Conservation (phyloP, 2,329 filamentous ascomycete species). For the Pseudovirgaria hyperparasitica region DNA sequence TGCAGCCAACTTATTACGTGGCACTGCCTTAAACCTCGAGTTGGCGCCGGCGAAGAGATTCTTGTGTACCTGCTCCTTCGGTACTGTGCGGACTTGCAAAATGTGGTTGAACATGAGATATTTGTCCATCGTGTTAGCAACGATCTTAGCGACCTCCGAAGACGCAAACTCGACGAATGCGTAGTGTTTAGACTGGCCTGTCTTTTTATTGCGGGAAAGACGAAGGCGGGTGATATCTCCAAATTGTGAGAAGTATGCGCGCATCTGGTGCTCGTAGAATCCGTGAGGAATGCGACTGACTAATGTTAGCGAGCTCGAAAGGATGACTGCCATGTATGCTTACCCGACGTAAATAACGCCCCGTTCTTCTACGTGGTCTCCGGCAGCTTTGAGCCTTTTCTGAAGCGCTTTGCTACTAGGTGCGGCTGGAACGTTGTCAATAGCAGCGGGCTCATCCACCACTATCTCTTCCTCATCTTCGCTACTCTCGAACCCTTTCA, state of each 20-base stretch:
- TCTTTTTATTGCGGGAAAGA: conserved; percentile 83
- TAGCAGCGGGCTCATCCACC: conserved; percentile 24
- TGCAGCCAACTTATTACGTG: conserved; percentile 77
- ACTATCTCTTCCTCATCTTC: conserved; percentile 27
- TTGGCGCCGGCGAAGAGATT: conserved; percentile 85
- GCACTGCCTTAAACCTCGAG: conserved; percentile 75
- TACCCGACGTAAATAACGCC: conserved; percentile 79
- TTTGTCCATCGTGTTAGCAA: conserved; percentile 92
- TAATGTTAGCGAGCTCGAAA: conserved; percentile 3
- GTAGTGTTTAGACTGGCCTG: conserved; percentile 83
- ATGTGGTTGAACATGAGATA: conserved; percentile 94
- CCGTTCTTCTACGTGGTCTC: conserved; percentile 43
- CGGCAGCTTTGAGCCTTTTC: conserved; percentile 35
- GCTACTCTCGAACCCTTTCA: conserved; percentile 38
- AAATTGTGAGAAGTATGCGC: conserved; percentile 86
- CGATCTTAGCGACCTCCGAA: conserved; percentile 73
- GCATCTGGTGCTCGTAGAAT: conserved; percentile 96
- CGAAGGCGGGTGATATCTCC: conserved; percentile 67
- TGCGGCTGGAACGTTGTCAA: conserved; percentile 21
- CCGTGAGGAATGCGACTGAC: conserved; percentile 69
- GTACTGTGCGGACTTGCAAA: conserved; percentile 71
- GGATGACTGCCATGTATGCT: conserved; percentile 11
- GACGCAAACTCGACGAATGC: conserved; percentile 83
- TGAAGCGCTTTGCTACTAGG: conserved; percentile 19
- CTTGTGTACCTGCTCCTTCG: conserved; percentile 63